Conservation (phyloP, 306 rosid species). For the Sechiopsis laciniata region DNA sequence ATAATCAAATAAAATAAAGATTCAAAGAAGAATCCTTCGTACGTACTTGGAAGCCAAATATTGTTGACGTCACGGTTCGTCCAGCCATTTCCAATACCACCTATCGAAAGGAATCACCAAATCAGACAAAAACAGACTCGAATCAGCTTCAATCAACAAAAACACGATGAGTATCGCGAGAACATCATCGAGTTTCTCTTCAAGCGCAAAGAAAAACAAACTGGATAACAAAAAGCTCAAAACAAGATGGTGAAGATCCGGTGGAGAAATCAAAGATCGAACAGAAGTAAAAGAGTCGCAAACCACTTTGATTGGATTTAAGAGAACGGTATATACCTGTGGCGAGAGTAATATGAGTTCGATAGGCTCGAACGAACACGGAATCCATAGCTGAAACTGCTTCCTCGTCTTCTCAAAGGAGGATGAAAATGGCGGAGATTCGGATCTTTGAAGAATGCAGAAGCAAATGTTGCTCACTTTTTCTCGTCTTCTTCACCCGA, state of each 20-base stretch:
- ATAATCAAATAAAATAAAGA: not conserved
- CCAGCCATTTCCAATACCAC: constrained; percentile 31
- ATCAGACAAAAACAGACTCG: constrained; percentile 16
- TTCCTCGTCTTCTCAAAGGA: not conserved
- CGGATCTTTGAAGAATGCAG: constrained; percentile 6
- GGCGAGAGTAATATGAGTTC: constrained; percentile 20
- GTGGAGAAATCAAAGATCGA: not conserved
- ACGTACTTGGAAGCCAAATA: constrained; percentile 35
- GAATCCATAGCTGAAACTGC: constrained; percentile 30
- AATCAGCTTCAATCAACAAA: constrained; percentile 7
- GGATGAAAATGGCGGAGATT: not conserved
- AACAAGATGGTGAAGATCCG: not conserved
- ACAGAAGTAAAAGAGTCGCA: constrained; percentile 1
- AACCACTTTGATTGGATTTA: not conserved
- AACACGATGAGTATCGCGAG: not conserved
- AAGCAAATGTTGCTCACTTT: not conserved
- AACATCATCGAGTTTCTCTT: not conserved
- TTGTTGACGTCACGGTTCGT: constrained; percentile 33
- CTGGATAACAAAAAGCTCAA: not conserved
- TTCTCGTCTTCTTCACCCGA: not conserved
- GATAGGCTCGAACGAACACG: constrained; percentile 32
- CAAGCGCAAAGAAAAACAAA: not conserved
- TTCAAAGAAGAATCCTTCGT: constrained; percentile 8
- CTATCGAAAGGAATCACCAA: constrained; percentile 27
- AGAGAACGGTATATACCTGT: constrained; percentile 23